Evolutionary conservation across 371 early-diverging fungal species (phyloP).

Genomic region (Rhizopus stolonifer): DNA sequence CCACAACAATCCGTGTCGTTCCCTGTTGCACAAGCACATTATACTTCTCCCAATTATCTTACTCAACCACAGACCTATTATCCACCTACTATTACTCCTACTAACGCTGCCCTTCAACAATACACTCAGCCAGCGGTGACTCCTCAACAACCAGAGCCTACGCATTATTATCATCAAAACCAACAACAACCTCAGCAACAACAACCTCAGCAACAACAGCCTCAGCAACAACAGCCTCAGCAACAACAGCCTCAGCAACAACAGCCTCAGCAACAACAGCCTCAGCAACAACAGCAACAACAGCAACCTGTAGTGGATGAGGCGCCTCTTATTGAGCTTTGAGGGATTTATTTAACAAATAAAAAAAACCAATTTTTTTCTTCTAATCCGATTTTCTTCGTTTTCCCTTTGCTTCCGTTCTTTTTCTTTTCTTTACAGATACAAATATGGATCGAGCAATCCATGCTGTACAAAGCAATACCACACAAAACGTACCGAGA

Average conservation of each 20-base stretch:
- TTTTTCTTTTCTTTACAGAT: constrained; percentile 30
- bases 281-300: too few species aligned
- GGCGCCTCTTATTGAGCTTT: constrained; percentile 26
- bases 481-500: constrained; percentile 29
- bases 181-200: constrained; percentile 1
- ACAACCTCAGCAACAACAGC: constrained; percentile 1
- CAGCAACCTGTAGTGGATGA: constrained; percentile 21
- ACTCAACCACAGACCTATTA: constrained; percentile 1
- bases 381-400: constrained; percentile 46
- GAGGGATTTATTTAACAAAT: background rate
- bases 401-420: constrained; percentile 50
- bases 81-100: constrained; percentile 4
- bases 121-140: constrained; percentile 2
- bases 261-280: background rate
- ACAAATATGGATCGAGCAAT: constrained; percentile 22
- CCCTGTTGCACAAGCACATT: background rate
- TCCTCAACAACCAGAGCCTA: background rate
- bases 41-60: constrained; percentile 4
- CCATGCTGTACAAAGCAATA: constrained; percentile 35
- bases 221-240: background rate
- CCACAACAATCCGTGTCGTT: background rate
- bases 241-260: background rate
- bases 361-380: too few species aligned
- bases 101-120: constrained; percentile 2
- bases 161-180: background rate